A percentile compares a stretch with the other conserved stretches of the same genome.
These are phyloP conservation scores for Kwoniella shivajii DNA, from an alignment of 1,284 basidiomycete species.

Conservation along the genomic window DNA sequence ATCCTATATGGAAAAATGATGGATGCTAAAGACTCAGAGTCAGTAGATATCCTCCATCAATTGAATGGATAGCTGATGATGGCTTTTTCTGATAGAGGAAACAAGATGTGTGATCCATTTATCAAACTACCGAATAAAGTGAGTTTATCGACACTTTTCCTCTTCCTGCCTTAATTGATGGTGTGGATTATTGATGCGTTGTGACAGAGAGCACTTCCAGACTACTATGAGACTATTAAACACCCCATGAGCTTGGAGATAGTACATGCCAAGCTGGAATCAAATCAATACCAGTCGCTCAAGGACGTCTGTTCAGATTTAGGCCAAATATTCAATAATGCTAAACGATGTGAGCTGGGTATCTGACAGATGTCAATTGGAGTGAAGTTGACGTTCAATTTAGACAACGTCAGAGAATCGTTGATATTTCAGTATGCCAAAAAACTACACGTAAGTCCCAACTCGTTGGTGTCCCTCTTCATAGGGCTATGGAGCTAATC, in stretches of 20 bases:
- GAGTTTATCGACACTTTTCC: constrained; percentile 3
- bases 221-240: constrained; percentile 53
- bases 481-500: neutral
- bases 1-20: constrained; percentile 42
- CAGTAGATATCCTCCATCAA: constrained; percentile 9
- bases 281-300: constrained; percentile 33
- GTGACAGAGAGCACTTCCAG: constrained; percentile 46
- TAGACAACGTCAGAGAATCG: constrained; percentile 52
- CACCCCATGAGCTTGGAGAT: constrained; percentile 49
- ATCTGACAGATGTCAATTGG: neutral
- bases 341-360: constrained; percentile 45
- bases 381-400: neutral
- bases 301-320: constrained; percentile 42
- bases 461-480: neutral
- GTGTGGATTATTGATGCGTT: neutral
- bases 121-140: constrained; percentile 51
- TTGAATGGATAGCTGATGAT: constrained; percentile 13
- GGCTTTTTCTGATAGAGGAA: constrained; percentile 25
- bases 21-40: constrained; percentile 36
- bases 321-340: constrained; percentile 50
- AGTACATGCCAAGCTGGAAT: constrained; percentile 41
- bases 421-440: constrained; percentile 51
- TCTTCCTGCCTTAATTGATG: neutral
- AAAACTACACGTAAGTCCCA: constrained; percentile 47
- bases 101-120: constrained; percentile 44